Base-by-base conservation (phyloP, 176 grass and related monocot species). In the Raddia guianensis region DNA sequence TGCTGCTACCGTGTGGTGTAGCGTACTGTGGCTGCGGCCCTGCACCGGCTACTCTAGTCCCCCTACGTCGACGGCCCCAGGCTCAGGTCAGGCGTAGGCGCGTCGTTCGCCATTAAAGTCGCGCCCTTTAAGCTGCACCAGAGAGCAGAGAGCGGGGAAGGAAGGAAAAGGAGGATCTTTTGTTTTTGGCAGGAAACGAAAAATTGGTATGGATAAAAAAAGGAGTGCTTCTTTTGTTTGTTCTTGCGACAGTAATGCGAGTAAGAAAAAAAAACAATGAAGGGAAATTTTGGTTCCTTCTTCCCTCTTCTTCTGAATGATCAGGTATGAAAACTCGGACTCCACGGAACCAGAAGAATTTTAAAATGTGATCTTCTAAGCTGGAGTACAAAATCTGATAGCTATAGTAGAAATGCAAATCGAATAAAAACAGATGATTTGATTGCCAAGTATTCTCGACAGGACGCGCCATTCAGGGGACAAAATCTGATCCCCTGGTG, bases 101-200 rank as follows among this genome's bases (percentile, higher is more conserved):
- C 0, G 73, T 70, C 60, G 55, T 45, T 80, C 74, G 12, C 56
- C 77, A 86, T 77, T 83, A 80, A 85, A 61, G 70, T 43, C 18
- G 85, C 78, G 74, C 55, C 76, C 51, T 83, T 90, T 45, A 66
- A 13, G 47, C 63, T 64, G 75, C 63, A 58, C 49, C 69, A 3
- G 46, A 73, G 42, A 74, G 49, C 69, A 5, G 46, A 73, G 42
- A 74, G 49, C 5, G 57, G 6, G 37, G 37, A 27, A 27, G 27
- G 27, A 27, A 12, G 15, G 48, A 73, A 16, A 42, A n/a, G 7
- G 2, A 43, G 2, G 8, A 68, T 34, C 42, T 57, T 56, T 37
- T 35, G 21, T 7, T 20, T 40, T 16, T 32, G 11, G 66, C 63
- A 40, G 70, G 27, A 63, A n/a, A 32, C n/a, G 50, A 77, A 43